These are phyloP conservation scores for Pleomassaria siparia DNA, from an alignment of 2,329 filamentous ascomycete species.

Conservation along the genomic window DNA sequence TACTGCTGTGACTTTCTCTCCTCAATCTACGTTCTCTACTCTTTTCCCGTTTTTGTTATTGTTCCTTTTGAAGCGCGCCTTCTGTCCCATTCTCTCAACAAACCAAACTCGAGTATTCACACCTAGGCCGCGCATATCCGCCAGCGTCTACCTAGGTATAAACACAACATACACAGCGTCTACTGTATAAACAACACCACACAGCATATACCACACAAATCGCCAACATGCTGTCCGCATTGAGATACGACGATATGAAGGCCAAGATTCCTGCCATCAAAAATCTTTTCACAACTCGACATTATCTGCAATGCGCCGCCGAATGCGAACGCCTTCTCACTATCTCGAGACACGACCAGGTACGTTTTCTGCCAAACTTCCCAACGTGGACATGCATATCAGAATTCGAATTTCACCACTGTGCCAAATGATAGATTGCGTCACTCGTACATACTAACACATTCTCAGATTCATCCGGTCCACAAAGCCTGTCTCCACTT, in stretches of 20 bases:
- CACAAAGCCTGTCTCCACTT: conserved; percentile 40
- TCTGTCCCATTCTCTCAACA: conserved; percentile 2
- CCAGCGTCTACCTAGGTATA: background rate
- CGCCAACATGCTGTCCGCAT: conserved; percentile 13
- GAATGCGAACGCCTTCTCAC: conserved; percentile 28
- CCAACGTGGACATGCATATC: no score
- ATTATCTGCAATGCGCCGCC: conserved; percentile 40
- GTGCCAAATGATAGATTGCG: background rate
- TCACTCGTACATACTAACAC: conserved; percentile 4
- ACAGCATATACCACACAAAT: conserved; percentile 4
- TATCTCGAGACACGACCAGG: conserved; percentile 18
- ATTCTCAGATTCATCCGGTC: conserved; percentile 35
- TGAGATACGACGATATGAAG: conserved; percentile 23
- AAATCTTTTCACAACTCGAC: conserved; percentile 34
- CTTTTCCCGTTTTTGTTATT: conserved; percentile 11
- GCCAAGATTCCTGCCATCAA: conserved; percentile 32
- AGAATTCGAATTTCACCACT: background rate
- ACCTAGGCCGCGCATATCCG: background rate
- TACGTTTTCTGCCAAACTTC: conserved; percentile 10
- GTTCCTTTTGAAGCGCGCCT: conserved; percentile 9
- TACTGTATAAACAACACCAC: background rate
- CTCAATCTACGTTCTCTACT: conserved; percentile 4
- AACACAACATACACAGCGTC: no score
- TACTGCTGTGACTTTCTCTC: conserved; percentile 11
- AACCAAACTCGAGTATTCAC: background rate